A percentile compares a stretch with the other conserved stretches of the same genome.
phyloP scores from a whole-genome alignment of 148 eudicot genomes.

The Fagopyrum homotropicum region DNA sequence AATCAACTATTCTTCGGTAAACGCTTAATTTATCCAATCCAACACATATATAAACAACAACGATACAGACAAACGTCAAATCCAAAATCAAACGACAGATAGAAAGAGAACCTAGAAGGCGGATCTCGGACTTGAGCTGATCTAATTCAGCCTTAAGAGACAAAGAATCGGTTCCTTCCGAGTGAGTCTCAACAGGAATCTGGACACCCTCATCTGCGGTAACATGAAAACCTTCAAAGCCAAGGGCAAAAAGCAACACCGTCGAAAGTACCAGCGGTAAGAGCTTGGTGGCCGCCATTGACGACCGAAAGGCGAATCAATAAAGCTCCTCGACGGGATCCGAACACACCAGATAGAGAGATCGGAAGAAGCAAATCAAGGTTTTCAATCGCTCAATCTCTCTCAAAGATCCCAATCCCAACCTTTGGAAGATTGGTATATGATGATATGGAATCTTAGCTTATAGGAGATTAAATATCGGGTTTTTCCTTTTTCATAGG shows the following conservation, averaged over 20 bases:
- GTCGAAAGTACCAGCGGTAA: neutral
- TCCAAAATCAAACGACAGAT: neutral
- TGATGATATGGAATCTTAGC: neutral
- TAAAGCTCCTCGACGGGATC: constrained; percentile 2
- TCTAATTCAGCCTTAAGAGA: constrained; percentile 6
- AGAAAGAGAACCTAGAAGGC: neutral
- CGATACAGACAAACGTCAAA: neutral
- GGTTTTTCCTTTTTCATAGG: neutral
- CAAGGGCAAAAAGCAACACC: constrained; percentile 7
- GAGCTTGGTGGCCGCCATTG: constrained; percentile 5
- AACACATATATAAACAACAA: neutral
- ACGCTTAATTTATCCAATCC: no score
- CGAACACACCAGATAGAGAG: neutral
- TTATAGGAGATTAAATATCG: neutral
- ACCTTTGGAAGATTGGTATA: neutral
- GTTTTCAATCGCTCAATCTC: constrained; percentile 4
- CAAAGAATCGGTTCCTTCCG: constrained; percentile 7
- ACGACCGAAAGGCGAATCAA: neutral
- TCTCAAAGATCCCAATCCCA: neutral
- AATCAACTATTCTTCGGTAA: no score
- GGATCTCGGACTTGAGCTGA: constrained; percentile 11
- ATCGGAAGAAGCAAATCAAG: neutral
- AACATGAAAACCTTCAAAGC: constrained; percentile 5
- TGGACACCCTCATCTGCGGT: constrained; percentile 5
- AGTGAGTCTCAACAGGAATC: neutral